These are phyloP conservation scores for Entomortierella beljakovae DNA, from an alignment of 192 early-diverging fungal species.

Conservation along the genomic window DNA sequence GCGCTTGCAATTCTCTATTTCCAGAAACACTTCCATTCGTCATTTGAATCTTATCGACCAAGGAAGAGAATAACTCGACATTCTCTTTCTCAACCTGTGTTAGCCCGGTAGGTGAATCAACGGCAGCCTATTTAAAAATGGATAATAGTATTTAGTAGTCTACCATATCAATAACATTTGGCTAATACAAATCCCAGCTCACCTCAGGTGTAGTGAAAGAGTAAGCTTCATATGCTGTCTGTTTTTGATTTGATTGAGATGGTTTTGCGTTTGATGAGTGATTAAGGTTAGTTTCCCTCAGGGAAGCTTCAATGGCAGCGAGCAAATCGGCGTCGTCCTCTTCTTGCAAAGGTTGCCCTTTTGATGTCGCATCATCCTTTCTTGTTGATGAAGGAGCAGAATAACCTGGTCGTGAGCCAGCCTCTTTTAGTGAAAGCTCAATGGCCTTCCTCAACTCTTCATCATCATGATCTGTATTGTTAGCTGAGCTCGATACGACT, in stretches of 20 bases:
- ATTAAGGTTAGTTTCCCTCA: slow-evolving; percentile 68
- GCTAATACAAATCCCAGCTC: background rate
- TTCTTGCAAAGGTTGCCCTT: slow-evolving; percentile 54
- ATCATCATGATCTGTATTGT: slow-evolving; percentile 66
- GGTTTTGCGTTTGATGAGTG: background rate
- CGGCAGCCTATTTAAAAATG: slow-evolving; percentile 14
- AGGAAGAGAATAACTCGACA: slow-evolving; percentile 87
- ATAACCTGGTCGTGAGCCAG: slow-evolving; percentile 66
- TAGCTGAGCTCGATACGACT: slow-evolving; percentile 24
- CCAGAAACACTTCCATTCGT: slow-evolving; percentile 82
- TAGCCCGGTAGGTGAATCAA: slow-evolving; percentile 68
- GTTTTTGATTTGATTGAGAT: slow-evolving; percentile 2
- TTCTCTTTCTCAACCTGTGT: slow-evolving; percentile 86
- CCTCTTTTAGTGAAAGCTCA: slow-evolving; percentile 87
- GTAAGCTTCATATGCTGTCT: slow-evolving; percentile 24
- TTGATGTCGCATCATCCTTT: background rate
- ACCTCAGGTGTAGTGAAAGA: slow-evolving; percentile 40
- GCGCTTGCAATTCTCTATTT: slow-evolving; percentile 82
- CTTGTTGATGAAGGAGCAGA: slow-evolving; percentile 32
- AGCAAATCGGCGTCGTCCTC: slow-evolving; percentile 77
- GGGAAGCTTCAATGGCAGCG: slow-evolving; percentile 83
- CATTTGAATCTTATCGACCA: slow-evolving; percentile 84
- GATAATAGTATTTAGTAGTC: background rate
- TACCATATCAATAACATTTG: background rate
- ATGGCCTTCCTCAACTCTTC: slow-evolving; percentile 95